Evolutionary conservation across 495 filamentous ascomycete species (phyloP), one percentile per base, ranked within the genome.

Genomic region (Aspergillus coremiiformis): DNA sequence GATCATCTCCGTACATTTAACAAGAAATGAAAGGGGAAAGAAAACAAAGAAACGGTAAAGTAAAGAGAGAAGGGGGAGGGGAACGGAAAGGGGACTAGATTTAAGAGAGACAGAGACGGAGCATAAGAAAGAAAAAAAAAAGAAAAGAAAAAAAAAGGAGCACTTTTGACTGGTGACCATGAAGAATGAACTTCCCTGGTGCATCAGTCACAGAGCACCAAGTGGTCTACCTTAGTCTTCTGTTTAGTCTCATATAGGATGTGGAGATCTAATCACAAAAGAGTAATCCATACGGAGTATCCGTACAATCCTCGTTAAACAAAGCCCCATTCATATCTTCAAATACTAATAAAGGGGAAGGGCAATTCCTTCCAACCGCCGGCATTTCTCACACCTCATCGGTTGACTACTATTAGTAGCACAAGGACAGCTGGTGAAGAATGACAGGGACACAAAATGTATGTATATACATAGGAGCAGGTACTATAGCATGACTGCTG

Each of bases 61-160:
- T 11, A 22, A 19, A 35, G 47, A 47, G 41, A 23, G 32, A 47
- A 30, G 42, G 26, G 43, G 42, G 32, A 54, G 22, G 49, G 32
- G 23, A 27, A 20, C n/a, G 23, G 22, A 32, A 39, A n/a, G n/a
- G n/a, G n/a, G n/a, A n/a, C n/a, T n/a, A n/a, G n/a, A n/a, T n/a
- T n/a, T n/a, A n/a, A n/a, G n/a, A n/a, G n/a, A n/a, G n/a, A n/a
- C n/a, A n/a, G n/a, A n/a, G n/a, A n/a, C n/a, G n/a, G n/a, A n/a
- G n/a, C n/a, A n/a, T n/a, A n/a, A n/a, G n/a, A 43, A 43, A 32
- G 21, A 20, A 15, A 26, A 12, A 26, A 43, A 5, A 11, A 29
- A n/a, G n/a, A 32, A 9, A 14, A 62, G 56, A 22, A n/a, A 22
- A 21, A 19, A 29, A 51, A 19, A 27, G 20, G 48, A 43, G 37